Evolutionary conservation across 768 basidiomycete species (phyloP).

Genomic region (Tricholoma terreum): DNA sequence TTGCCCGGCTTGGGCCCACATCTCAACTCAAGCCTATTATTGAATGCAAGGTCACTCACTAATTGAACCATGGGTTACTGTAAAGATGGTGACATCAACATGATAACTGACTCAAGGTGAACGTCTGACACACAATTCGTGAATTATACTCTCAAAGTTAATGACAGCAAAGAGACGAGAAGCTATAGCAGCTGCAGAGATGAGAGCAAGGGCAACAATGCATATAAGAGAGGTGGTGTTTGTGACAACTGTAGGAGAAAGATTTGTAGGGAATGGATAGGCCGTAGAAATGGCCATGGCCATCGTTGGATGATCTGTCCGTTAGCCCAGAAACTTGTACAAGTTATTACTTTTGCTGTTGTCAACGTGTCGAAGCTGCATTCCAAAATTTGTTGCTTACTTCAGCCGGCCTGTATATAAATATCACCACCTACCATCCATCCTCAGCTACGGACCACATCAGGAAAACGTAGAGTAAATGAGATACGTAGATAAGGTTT

Average conservation of each 20-base stretch:
- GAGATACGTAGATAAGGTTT: too few relatives aligned
- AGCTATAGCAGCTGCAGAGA: slow-evolving; percentile 89
- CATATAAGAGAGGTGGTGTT: slow-evolving; percentile 91
- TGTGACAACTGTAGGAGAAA: too few relatives aligned
- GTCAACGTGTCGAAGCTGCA: too few relatives aligned
- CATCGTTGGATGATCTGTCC: too few relatives aligned
- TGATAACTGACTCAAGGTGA: neutral
- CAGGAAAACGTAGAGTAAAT: neutral
- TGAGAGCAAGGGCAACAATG: slow-evolving; percentile 85
- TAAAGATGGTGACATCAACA: slow-evolving; percentile 9
- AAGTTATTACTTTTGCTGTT: too few relatives aligned
- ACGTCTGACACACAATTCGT: slow-evolving; percentile 81
- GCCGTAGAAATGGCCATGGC: too few relatives aligned
- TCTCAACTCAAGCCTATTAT: slow-evolving; percentile 11
- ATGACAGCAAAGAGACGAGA: slow-evolving; percentile 96
- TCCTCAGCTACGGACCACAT: too few relatives aligned
- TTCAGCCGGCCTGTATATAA: too few relatives aligned
- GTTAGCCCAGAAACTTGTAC: too few relatives aligned
- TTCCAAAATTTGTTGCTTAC: too few relatives aligned
- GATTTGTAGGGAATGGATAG: too few relatives aligned
- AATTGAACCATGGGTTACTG: slow-evolving; percentile 99
- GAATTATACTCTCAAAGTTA: slow-evolving; percentile 98
- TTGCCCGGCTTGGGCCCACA: slow-evolving; percentile 70
- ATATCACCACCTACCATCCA: too few relatives aligned
- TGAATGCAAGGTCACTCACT: slow-evolving; percentile 54